phyloP scores from a whole-genome alignment of 257 asterid genomes.

The Solanum pennellii region DNA sequence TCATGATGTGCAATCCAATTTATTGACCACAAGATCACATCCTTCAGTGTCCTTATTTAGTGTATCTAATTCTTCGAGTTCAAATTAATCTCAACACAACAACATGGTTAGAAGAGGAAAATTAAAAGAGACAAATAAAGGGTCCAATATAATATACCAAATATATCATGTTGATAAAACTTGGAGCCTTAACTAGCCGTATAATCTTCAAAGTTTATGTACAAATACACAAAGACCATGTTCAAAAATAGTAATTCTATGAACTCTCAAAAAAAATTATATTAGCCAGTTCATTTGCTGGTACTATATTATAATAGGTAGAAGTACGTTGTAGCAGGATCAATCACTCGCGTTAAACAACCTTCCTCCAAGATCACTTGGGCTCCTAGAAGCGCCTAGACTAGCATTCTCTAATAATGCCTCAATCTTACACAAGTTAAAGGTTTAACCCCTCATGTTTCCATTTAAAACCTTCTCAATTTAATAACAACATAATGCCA shows the following conservation, averaged over 20 bases:
- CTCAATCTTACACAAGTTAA: not conserved
- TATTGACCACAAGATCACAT: not conserved
- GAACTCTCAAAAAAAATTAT: constrained; percentile 11
- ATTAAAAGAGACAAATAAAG: not conserved
- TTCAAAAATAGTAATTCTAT: not conserved
- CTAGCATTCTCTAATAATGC: not conserved
- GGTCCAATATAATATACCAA: not conserved
- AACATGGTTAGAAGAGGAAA: not conserved
- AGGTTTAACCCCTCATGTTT: too few relatives aligned
- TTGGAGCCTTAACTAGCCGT: constrained; percentile 1
- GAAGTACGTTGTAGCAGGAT: too few relatives aligned
- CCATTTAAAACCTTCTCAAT: not conserved
- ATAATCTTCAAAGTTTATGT: not conserved
- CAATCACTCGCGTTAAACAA: too few relatives aligned
- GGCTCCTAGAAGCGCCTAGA: too few relatives aligned
- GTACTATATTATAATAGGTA: too few relatives aligned
- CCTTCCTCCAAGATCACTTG: too few relatives aligned
- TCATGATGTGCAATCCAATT: not conserved
- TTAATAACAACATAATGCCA: not conserved
- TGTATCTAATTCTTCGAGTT: not conserved
- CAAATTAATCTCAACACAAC: not conserved
- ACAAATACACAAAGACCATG: not conserved
- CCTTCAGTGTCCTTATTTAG: not conserved
- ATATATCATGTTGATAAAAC: constrained; percentile 15
- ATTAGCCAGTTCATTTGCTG: too few relatives aligned